Base-by-base conservation (phyloP, 2,329 filamentous ascomycete genomes). In the Penicillium sp. region DNA sequence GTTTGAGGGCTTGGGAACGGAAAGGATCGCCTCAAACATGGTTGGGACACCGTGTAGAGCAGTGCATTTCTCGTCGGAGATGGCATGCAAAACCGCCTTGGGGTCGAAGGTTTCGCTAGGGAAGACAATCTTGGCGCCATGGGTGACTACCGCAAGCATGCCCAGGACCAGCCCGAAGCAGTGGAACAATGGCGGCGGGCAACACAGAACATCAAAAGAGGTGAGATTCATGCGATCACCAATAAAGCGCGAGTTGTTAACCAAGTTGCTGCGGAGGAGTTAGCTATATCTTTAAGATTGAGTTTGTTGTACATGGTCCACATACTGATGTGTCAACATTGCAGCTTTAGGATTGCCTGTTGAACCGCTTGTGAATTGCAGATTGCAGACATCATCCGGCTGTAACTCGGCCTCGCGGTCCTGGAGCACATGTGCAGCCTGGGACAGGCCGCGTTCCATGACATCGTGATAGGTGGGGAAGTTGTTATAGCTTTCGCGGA, bases 141-240 rank as follows among this genome's bases (percentile, higher is more conserved):
- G 85, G 0, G 84, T 88, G 45, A 89, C 69, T 38, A 81, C 76
- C 2, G 85, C 82, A 48, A 90, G 77, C 39, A 90, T 75, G 8
- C 87, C 87, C 3, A 89, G 78, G 1, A 90, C 85, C 7, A 91
- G 78, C 1, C 87, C 87, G 63, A 91, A 91, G 72, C 86, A 91
- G 72, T 93, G 88, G 74, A 93, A 93, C 3, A 93, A 76, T 0
- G 88, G 87, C 0, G 87, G 87, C 3, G 87, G 87, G 65, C 87
- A 93, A 72, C 87, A 91, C 10, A 93, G 75, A 7, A 83, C 73
- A 61, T 90, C 85, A 40, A 75, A 72, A 3, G 78, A 70, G 0
- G 79, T 82, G 15, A 91, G 75, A 6, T 79, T 76, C 83, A 89
- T 85, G 38, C 85, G 79, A 66, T 88, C 84, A 47, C 85, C 86